phyloP scores from a whole-genome alignment of 169 alveolate species.

The Cryptosporidium sp. region DNA sequence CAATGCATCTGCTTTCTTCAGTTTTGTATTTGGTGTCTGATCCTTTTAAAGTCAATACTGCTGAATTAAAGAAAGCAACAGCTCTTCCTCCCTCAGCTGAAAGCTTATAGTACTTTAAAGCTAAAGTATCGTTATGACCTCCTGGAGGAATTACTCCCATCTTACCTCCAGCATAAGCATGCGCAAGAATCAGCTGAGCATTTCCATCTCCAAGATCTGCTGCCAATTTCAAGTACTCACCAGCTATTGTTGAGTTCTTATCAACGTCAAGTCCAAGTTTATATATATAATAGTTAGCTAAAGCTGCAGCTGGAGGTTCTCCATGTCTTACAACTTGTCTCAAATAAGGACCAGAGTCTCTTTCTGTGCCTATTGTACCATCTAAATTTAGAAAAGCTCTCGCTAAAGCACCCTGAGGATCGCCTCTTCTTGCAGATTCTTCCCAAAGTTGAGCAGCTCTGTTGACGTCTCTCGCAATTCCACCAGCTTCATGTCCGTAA shows the following conservation, averaged over 20 bases:
- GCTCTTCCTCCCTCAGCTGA: conserved; percentile 87
- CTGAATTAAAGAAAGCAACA: conserved; percentile 85
- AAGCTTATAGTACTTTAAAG: conserved; percentile 83
- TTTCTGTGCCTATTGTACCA: conserved; percentile 75
- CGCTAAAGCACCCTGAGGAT: conserved; percentile 87
- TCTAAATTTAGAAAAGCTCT: conserved; percentile 82
- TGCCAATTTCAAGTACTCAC: conserved; percentile 82
- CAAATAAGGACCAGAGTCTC: conserved; percentile 63
- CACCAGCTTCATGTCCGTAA: conserved; percentile 85
- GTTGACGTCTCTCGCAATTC: conserved; percentile 81
- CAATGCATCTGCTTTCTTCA: conserved; percentile 67
- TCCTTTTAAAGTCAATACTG: conserved; percentile 86
- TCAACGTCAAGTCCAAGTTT: conserved; percentile 84
- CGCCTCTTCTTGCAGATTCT: conserved; percentile 89
- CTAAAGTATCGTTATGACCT: conserved; percentile 84
- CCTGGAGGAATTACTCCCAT: conserved; percentile 85
- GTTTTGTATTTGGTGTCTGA: conserved; percentile 53
- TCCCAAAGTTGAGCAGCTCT: conserved; percentile 87
- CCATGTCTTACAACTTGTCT: conserved; percentile 71
- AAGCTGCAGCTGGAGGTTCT: conserved; percentile 63
- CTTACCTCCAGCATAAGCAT: conserved; percentile 87
- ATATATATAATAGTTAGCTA: conserved; percentile 67
- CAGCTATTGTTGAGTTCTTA: conserved; percentile 84
- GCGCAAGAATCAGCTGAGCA: conserved; percentile 87
- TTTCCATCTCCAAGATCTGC: conserved; percentile 88